Evolutionary conservation across 2,329 filamentous ascomycete genomes (phyloP).

Genomic region (Ophiostoma tasmaniense): DNA sequence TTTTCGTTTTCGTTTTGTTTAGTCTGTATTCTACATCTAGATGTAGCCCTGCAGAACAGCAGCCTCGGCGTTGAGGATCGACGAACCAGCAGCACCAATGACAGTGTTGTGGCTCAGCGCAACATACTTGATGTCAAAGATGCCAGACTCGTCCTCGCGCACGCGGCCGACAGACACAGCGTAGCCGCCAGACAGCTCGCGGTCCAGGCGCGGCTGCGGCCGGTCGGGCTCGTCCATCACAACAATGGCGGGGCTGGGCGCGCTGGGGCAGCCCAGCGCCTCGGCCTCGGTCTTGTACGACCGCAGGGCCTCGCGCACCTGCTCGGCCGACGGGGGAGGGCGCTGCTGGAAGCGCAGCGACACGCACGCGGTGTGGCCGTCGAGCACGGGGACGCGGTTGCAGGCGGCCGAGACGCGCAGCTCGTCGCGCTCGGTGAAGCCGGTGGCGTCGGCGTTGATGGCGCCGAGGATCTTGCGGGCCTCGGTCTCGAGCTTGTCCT

Average conservation of each 20-base stretch:
- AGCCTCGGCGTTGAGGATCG: conserved; percentile 88
- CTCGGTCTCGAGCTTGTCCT: conserved; percentile 92
- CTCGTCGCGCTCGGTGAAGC: conserved; percentile 64
- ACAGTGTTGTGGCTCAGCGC: conserved; percentile 78
- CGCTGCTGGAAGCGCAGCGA: conserved; percentile 72
- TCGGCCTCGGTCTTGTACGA: conserved; percentile 77
- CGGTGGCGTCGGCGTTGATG: conserved; percentile 62
- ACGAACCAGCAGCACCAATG: conserved; percentile 91
- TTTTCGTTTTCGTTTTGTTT: neutral
- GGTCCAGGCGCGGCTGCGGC: conserved; percentile 83
- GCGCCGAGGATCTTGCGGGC: conserved; percentile 86
- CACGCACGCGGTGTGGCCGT: conserved; percentile 93
- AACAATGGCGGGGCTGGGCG: conserved; percentile 69
- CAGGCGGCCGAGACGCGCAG: conserved; percentile 80
- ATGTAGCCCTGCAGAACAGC: conserved; percentile 83
- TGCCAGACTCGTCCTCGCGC: conserved; percentile 73
- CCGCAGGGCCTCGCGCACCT: conserved; percentile 70
- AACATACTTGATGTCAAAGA: conserved; percentile 94
- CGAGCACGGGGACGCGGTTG: conserved; percentile 88
- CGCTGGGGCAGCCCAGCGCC: conserved; percentile 75
- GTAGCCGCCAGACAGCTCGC: conserved; percentile 77
- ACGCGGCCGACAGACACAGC: conserved; percentile 85
- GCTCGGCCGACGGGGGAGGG: conserved; percentile 63
- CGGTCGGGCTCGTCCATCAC: conserved; percentile 86
- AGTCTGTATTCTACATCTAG: conserved; percentile 29